A percentile compares a stretch with the other conserved stretches of the same genome.
These are phyloP conservation scores for Acacia acuminata DNA, from an alignment of 306 rosid species.

Conservation along the genomic window DNA sequence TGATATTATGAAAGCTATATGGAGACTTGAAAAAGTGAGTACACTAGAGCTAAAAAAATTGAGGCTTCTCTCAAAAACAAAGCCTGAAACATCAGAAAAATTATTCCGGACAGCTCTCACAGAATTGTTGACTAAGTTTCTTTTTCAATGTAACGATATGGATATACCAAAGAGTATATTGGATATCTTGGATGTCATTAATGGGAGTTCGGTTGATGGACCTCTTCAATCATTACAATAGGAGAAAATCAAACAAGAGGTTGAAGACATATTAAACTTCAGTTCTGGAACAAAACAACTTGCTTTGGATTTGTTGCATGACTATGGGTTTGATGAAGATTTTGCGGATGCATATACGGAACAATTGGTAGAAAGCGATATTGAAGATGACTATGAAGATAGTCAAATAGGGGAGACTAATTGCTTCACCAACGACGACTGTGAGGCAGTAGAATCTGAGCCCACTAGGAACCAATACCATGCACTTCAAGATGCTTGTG, in stretches of 20 bases:
- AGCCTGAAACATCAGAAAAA: constrained; percentile 46
- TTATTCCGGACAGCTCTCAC: constrained; percentile 43
- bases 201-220: constrained; percentile 36
- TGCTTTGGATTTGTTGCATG: constrained; percentile 56
- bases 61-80: constrained; percentile 54
- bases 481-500: constrained; percentile 68
- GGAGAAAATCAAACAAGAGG: constrained; percentile 60
- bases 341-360: constrained; percentile 71
- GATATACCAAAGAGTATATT: constrained; percentile 56
- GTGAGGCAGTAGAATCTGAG: constrained; percentile 18
- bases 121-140: constrained; percentile 61
- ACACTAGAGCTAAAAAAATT: constrained; percentile 46
- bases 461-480: constrained; percentile 43
- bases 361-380: constrained; percentile 58
- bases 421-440: not conserved
- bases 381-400: constrained; percentile 18
- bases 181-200: constrained; percentile 51
- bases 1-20: constrained; percentile 73
- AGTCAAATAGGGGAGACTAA: constrained; percentile 30
- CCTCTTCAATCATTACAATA: constrained; percentile 3
- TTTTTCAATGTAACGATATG: constrained; percentile 68
- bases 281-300: constrained; percentile 75
- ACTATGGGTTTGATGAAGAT: constrained; percentile 53
- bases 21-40: constrained; percentile 38
- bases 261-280: constrained; percentile 58